phyloP scores from a whole-genome alignment of 495 filamentous ascomycete genomes.

The Xylaria sp. region DNA sequence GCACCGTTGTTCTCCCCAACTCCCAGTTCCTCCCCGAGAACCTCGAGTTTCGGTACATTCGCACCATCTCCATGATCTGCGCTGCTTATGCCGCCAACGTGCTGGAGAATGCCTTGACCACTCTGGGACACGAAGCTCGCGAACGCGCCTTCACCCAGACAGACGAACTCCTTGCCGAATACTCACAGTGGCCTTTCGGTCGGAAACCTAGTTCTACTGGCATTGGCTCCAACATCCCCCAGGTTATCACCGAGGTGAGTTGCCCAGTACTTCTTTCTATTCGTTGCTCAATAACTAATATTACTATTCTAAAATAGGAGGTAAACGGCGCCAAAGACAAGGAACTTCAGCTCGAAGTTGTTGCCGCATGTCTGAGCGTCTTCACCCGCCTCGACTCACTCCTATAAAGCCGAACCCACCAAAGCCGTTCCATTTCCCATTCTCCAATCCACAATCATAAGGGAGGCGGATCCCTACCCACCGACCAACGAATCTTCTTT shows the following conservation, averaged over 20 bases:
- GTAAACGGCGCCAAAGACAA: constrained; percentile 84
- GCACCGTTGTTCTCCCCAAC: constrained; percentile 86
- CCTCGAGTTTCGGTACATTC: constrained; percentile 88
- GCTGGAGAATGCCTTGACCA: constrained; percentile 93
- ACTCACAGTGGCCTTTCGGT: constrained; percentile 95
- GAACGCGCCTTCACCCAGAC: constrained; percentile 96
- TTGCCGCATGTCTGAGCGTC: constrained; percentile 93
- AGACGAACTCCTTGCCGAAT: constrained; percentile 93
- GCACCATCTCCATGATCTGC: constrained; percentile 95
- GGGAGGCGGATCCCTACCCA: not conserved
- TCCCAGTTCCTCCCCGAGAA: constrained; percentile 91
- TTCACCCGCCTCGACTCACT: constrained; percentile 96
- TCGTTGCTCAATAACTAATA: constrained; percentile 25
- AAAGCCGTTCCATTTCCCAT: constrained; percentile 1
- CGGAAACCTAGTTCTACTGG: constrained; percentile 77
- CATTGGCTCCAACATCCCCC: constrained; percentile 92
- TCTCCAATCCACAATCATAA: not conserved
- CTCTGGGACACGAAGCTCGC: constrained; percentile 89
- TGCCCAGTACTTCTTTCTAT: not conserved
- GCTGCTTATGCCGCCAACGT: constrained; percentile 98
- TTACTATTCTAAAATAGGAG: constrained; percentile 54
- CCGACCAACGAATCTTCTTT: constrained; percentile 1
- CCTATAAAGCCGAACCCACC: constrained; percentile 59
- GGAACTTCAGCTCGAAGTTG: constrained; percentile 95
- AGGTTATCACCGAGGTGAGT: constrained; percentile 75